phyloP scores from a whole-genome alignment of 352 stramenopile species.

The Phytopythium ostracodes region DNA sequence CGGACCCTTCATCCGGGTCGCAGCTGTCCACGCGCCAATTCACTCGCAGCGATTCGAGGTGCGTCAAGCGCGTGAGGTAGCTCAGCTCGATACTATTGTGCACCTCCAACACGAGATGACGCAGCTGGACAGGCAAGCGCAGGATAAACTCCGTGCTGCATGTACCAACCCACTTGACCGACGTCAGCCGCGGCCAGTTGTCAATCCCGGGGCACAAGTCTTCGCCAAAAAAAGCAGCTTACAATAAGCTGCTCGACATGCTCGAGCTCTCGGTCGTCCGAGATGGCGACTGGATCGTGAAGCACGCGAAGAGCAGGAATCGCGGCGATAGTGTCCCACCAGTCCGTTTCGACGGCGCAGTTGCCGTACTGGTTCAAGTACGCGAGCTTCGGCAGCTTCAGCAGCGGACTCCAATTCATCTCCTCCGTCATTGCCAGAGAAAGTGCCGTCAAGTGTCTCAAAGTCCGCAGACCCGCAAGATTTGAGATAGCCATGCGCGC shows the following conservation, averaged over 20 bases:
- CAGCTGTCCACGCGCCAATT: neutral
- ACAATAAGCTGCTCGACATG: neutral
- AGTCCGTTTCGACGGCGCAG: neutral
- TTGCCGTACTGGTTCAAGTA: slow-evolving; percentile 1
- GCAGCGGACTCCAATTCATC: slow-evolving; percentile 2
- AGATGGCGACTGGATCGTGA: neutral
- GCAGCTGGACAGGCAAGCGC: neutral
- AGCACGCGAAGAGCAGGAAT: neutral
- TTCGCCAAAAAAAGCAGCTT: neutral
- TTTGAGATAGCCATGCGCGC: neutral
- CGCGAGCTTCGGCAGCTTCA: neutral
- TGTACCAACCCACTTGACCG: neutral
- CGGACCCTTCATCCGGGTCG: too few relatives aligned
- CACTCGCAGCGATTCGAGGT: neutral
- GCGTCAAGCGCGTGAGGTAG: neutral
- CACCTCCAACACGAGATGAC: neutral
- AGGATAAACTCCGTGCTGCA: neutral
- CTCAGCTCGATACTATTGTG: neutral
- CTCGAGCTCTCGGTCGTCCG: neutral
- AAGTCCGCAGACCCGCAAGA: neutral
- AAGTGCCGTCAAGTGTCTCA: neutral
- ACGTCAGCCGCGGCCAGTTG: neutral
- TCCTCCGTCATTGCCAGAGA: neutral
- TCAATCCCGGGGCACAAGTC: neutral
- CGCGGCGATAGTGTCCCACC: neutral